Base-by-base conservation (phyloP, 1,139 yeast species). In the Nakaseomyces delphensis region DNA sequence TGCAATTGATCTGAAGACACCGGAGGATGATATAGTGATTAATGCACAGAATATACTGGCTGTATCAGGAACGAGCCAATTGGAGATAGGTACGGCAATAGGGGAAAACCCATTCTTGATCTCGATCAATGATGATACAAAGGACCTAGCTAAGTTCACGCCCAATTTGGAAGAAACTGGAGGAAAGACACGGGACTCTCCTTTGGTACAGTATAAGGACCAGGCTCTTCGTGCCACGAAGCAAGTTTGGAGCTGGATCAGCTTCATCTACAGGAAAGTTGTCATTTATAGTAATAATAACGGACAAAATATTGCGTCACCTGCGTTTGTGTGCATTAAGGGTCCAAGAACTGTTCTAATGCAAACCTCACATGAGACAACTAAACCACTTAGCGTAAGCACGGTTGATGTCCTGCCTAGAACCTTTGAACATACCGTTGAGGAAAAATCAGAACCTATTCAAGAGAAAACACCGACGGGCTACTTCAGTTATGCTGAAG, bases 261-360 rank as follows among this genome's bases (percentile, higher is more conserved):
- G 27, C 14, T 33, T 20, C 18, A 14, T 33, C 4, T 33, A 33
- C 27, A 33, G 11, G 18, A 33, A 21, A 11, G 21, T 27, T 7
- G 37, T 33, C 18, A 33, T 33, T 8, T 33, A 20, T 27, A 33
- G 37, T 18, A 33, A 33, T 11, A 33, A 33, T 11, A 21, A 21
- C 13, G 37, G 37, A 3, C 37, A 33, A 13, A 33, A 33, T 11
- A 33, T 33, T 15, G 18, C 37, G 4, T 33, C 37, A 3, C 37
- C 37, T 6, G 37, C 37, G 10, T 33, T 33, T 33, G 37, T 33
- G 14, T 52, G 50, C 37, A 52, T 61, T 2, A 49, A 47, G 21
- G 65, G 65, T 2, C 65, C 65, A 36, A 54, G 65, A 48, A 50
- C 56, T 8, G 32, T 61, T 2, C 43, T 60, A 15, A 50, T 61